phyloP scores from a whole-genome alignment of 83 land plant genomes.

The Diphasiastrum complanatum region DNA sequence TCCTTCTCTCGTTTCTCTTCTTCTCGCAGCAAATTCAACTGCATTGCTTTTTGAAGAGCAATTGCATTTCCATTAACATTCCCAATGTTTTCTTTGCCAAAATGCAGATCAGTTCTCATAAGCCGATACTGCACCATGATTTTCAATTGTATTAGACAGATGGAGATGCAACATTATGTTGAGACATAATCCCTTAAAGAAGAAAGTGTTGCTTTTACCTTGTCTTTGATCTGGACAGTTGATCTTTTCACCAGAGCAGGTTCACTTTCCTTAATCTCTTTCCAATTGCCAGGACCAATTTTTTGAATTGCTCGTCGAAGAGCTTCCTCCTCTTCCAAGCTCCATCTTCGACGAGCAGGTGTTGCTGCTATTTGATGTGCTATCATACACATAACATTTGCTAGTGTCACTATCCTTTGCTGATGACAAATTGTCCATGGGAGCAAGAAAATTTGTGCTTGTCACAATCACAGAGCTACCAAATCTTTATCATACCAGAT shows the following conservation, averaged over 20 bases:
- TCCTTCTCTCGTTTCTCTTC: constrained; percentile 22
- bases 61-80: constrained; percentile 14
- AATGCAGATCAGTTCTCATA: constrained; percentile 14
- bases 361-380: background rate
- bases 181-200: background rate
- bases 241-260: constrained; percentile 25
- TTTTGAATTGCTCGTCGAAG: constrained; percentile 18
- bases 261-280: constrained; percentile 32
- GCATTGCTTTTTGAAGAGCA: constrained; percentile 21
- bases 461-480: no score
- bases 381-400: background rate
- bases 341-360: constrained; percentile 23
- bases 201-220: constrained; percentile 17
- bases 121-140: constrained; percentile 32
- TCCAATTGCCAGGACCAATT: constrained; percentile 38
- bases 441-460: no score
- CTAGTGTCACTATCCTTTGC: no score
- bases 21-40: constrained; percentile 19
- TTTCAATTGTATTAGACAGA: no score
- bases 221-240: constrained; percentile 28
- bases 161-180: background rate
- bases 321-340: constrained; percentile 30
- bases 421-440: no score
- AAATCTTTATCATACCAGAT: no score
- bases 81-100: constrained; percentile 16